Evolutionary conservation across 2,329 filamentous ascomycete species (phyloP).

Genomic region (Hypoxylon sp.): DNA sequence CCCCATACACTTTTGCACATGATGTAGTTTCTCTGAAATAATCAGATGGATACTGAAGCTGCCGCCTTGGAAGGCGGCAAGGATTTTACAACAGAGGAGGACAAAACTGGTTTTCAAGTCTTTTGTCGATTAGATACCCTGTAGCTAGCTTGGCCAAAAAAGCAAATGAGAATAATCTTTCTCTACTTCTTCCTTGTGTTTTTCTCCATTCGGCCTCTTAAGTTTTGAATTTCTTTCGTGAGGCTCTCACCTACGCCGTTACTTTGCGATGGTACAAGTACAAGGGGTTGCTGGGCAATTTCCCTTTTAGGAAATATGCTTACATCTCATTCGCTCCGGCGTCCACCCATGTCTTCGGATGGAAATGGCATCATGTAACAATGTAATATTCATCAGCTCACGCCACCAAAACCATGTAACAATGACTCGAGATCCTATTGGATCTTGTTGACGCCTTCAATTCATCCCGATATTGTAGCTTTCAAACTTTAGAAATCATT

Average conservation of each 20-base stretch:
- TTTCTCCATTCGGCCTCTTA: too few relatives aligned
- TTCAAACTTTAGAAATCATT: not conserved
- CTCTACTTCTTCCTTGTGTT: too few relatives aligned
- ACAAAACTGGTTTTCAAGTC: too few relatives aligned
- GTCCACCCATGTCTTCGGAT: conserved; percentile 1
- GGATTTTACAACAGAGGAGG: not conserved
- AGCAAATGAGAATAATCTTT: too few relatives aligned
- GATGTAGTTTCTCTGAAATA: not conserved
- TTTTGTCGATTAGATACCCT: too few relatives aligned
- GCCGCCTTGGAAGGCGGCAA: not conserved
- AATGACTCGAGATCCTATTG: too few relatives aligned
- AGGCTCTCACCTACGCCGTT: too few relatives aligned
- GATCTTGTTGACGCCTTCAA: not conserved
- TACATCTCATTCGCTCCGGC: conserved; percentile 18
- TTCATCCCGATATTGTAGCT: not conserved
- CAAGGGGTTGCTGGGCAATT: not conserved
- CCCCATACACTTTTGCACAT: too few relatives aligned
- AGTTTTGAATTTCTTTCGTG: too few relatives aligned
- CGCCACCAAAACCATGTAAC: too few relatives aligned
- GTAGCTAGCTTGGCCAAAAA: too few relatives aligned
- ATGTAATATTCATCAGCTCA: not conserved
- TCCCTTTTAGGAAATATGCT: conserved; percentile 19
- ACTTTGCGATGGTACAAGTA: too few relatives aligned
- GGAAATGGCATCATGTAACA: not conserved
- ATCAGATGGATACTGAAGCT: not conserved